These are phyloP conservation scores for Aspergillus brasiliensis DNA, from an alignment of 2,329 filamentous ascomycete genomes.

Conservation along the genomic window DNA sequence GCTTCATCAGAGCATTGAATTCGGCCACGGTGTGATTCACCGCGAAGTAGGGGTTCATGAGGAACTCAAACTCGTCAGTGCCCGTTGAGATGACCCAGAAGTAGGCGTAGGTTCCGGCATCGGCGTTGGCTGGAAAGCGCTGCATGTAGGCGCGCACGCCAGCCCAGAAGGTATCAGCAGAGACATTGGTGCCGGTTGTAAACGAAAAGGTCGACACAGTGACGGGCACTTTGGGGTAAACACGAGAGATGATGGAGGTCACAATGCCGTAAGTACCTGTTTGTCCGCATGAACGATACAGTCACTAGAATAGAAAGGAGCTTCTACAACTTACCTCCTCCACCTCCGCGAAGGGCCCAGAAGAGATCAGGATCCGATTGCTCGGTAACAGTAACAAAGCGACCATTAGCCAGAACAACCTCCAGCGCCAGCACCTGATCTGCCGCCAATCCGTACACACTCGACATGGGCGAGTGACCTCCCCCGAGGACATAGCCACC, in stretches of 20 bases:
- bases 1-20: slow-evolving; percentile 28
- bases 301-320: background rate
- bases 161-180: slow-evolving; percentile 31
- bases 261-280: slow-evolving; percentile 36
- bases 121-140: slow-evolving; percentile 27
- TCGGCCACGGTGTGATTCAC: slow-evolving; percentile 30
- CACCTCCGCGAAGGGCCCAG: slow-evolving; percentile 65
- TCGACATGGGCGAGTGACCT: slow-evolving; percentile 58
- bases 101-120: slow-evolving; percentile 36
- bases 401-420: slow-evolving; percentile 28
- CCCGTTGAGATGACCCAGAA: slow-evolving; percentile 31
- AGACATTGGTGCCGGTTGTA: slow-evolving; percentile 24
- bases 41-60: slow-evolving; percentile 33
- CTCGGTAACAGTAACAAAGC: slow-evolving; percentile 30
- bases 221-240: slow-evolving; percentile 29
- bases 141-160: slow-evolving; percentile 32
- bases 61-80: slow-evolving; percentile 31
- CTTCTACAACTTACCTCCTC: slow-evolving; percentile 36
- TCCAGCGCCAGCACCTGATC: slow-evolving; percentile 32
- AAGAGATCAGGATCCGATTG: slow-evolving; percentile 53
- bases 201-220: slow-evolving; percentile 34
- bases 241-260: slow-evolving; percentile 30
- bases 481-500: slow-evolving; percentile 65
- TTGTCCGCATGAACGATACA: slow-evolving; percentile 28
- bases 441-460: slow-evolving; percentile 55